Evolutionary conservation across 805 yeast genomes (phyloP), one percentile per base, ranked within the genome.

Genomic region (Hermanozyma aechmeae): DNA sequence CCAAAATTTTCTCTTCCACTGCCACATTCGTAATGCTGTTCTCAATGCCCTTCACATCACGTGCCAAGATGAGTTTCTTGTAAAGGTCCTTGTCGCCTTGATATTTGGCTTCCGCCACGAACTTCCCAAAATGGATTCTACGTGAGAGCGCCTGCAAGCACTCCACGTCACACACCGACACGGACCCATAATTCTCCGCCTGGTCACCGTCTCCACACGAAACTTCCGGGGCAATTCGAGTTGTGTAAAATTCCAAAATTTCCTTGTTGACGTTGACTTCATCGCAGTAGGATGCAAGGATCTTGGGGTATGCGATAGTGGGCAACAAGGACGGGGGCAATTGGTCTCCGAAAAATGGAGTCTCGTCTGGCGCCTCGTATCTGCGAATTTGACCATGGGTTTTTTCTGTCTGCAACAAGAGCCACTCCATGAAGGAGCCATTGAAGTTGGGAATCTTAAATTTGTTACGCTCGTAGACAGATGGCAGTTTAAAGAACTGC

Each of bases 61-160:
- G 68, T 0, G 65, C 71, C 37, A 60, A 50, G 42, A 92, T 92
- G 42, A 86, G 57, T 41, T 67, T 58, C 2, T 72, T 73, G 60
- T 77, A 85, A 28, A 52, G 53, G 28, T 71, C 82, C 20, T 62
- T 67, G 36, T 87, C 92, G 16, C 65, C 59, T 44, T 68, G 76
- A 54, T 75, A 92, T 56, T 92, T 92, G 25, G 95, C 81, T 53
- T 92, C 98, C 4, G 98, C 98, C 7, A 92, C 98, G 64, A 89
- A 92, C 56, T 82, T 83, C 28, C 98, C 98, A 58, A 89, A 92
- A 57, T 92, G 98, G 42, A 92, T 84, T 50, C 98, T 71, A 46
- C 98, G 68, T 6, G 95, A 81, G 25, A 92, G 58, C 4, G 95
- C 79, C 54, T 92, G 96, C 40, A 92, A 65, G 40, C 81, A 74